Percentiles rank a stretch among this genome's conserved stretches.
phyloP scores from a whole-genome alignment of 345 rosid species.

The Boechera retrofracta region DNA sequence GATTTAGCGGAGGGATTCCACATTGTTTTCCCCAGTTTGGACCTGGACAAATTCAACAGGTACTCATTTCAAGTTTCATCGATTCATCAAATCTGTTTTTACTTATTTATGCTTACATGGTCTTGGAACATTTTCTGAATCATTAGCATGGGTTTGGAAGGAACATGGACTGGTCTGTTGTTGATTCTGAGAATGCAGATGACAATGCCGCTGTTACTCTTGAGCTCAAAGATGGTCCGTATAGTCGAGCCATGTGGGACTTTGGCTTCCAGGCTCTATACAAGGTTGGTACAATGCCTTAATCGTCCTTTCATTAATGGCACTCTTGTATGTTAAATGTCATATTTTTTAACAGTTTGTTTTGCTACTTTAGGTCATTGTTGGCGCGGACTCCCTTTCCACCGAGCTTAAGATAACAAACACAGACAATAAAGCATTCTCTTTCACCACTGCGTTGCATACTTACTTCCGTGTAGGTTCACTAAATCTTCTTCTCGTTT shows the following conservation, averaged over 20 bases:
- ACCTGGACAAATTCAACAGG: conserved; percentile 91
- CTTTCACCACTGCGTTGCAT: conserved; percentile 82
- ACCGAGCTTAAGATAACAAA: conserved; percentile 76
- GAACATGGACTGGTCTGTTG: conserved; percentile 90
- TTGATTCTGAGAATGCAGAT: conserved; percentile 63
- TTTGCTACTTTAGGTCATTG: conserved; percentile 56
- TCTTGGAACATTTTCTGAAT: conserved; percentile 27
- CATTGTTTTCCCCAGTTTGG: conserved; percentile 99
- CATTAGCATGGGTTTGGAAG: conserved; percentile 94
- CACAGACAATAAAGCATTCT: conserved; percentile 78
- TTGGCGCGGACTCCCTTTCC: conserved; percentile 68
- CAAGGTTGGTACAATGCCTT: conserved; percentile 54
- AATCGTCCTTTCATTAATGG: neutral
- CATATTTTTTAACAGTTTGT: conserved; percentile 23
- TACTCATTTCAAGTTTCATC: conserved; percentile 37
- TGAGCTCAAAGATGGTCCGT: conserved; percentile 82
- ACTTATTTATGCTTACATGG: conserved; percentile 16
- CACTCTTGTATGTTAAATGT: conserved; percentile 12
- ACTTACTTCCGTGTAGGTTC: conserved; percentile 79
- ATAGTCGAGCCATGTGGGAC: conserved; percentile 95
- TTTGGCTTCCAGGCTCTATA: conserved; percentile 79
- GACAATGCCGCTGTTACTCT: conserved; percentile 75
- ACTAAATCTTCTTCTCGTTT: neutral
- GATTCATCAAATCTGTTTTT: neutral
- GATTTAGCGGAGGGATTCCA: conserved; percentile 87